These are phyloP conservation scores for Eremomyces bilateralis DNA, from an alignment of 495 filamentous ascomycete species.

Conservation along the genomic window DNA sequence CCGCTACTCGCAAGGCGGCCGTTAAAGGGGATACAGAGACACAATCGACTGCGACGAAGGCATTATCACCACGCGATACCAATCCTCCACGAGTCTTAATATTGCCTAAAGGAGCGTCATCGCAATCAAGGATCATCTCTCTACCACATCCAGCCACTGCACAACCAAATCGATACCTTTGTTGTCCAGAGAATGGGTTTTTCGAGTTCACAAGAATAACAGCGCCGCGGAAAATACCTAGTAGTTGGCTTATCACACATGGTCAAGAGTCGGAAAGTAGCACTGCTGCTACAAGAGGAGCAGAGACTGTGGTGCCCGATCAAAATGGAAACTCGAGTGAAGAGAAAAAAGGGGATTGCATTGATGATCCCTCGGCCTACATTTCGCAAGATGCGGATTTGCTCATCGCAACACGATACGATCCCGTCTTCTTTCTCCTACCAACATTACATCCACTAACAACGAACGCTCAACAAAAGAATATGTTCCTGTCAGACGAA, in stretches of 20 bases:
- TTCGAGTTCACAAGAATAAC: constrained; percentile 71
- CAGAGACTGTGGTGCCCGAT: constrained; percentile 10
- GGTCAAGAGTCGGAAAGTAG: constrained; percentile 5
- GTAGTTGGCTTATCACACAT: constrained; percentile 44
- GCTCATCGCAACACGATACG: constrained; percentile 62
- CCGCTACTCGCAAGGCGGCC: too few relatives aligned
- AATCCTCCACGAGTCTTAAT: constrained; percentile 52
- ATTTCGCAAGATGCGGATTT: constrained; percentile 42
- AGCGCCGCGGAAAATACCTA: constrained; percentile 33
- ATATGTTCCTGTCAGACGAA: constrained; percentile 54
- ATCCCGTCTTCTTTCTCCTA: constrained; percentile 66
- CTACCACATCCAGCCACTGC: constrained; percentile 56
- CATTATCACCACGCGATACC: constrained; percentile 9
- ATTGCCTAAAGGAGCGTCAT: constrained; percentile 42
- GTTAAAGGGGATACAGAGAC: constrained; percentile 1
- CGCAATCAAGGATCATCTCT: constrained; percentile 46
- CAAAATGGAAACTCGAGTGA: constrained; percentile 1
- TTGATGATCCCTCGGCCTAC: constrained; percentile 11
- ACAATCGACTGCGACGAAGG: constrained; percentile 1
- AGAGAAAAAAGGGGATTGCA: constrained; percentile 5
- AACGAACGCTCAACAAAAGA: constrained; percentile 20
- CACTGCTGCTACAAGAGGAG: constrained; percentile 2
- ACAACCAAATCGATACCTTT: constrained; percentile 46
- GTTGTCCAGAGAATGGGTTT: constrained; percentile 58
- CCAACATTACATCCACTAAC: constrained; percentile 32